Evolutionary conservation across 768 basidiomycete genomes (phyloP).

Genomic region (Hortiboletus flavorubellus): DNA sequence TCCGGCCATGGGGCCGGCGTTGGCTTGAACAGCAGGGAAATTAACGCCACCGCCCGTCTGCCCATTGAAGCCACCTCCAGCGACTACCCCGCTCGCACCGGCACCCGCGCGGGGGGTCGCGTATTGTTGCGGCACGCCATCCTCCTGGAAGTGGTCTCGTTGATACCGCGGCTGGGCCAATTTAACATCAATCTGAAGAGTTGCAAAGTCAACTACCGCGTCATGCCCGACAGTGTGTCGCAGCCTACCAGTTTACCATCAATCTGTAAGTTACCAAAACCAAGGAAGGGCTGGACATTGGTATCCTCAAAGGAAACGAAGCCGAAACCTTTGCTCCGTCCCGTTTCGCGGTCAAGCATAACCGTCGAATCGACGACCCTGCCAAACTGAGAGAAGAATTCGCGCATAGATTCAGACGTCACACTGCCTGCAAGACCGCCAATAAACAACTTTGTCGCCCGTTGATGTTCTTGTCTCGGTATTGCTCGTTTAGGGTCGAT

Average conservation of each 20-base stretch:
- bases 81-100: conserved; percentile 11
- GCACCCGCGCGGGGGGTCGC: conserved; percentile 1
- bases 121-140: conserved; percentile 26
- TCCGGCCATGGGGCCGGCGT: conserved; percentile 23
- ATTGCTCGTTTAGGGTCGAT: conserved; percentile 99
- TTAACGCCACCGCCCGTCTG: conserved; percentile 34
- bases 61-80: conserved; percentile 28
- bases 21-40: conserved; percentile 30
- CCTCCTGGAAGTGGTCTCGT: conserved; percentile 61
- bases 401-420: conserved; percentile 90
- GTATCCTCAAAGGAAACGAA: conserved; percentile 95
- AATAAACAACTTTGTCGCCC: conserved; percentile 93
- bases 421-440: conserved; percentile 91
- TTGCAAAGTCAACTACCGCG: background rate
- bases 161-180: conserved; percentile 89
- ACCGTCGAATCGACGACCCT: conserved; percentile 97
- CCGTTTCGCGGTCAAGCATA: conserved; percentile 96
- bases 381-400: conserved; percentile 92
- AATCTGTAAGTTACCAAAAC: conserved; percentile 84
- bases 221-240: background rate
- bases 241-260: conserved; percentile 88
- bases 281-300: conserved; percentile 86
- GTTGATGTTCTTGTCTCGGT: conserved; percentile 91
- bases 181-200: conserved; percentile 88
- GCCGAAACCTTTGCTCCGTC: conserved; percentile 94